Evolutionary conservation across 2,329 filamentous ascomycete genomes (phyloP).

Genomic region (Phyllosticta citrichinensis): DNA sequence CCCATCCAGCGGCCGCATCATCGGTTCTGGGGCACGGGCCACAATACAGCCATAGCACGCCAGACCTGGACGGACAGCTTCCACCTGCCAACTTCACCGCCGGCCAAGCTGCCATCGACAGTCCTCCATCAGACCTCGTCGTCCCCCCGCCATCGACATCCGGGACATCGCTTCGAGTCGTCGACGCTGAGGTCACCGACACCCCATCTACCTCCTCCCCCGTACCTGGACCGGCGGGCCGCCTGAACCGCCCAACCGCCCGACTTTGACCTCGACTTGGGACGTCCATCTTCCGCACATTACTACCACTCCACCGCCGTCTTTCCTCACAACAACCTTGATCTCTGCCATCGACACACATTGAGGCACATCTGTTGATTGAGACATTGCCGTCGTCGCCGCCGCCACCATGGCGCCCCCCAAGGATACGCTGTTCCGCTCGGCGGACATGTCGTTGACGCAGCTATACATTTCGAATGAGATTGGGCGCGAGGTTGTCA

Average conservation of each 20-base stretch:
- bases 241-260: background rate
- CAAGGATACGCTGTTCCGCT: conserved; percentile 96
- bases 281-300: background rate
- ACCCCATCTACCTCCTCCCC: background rate
- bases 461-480: conserved; percentile 99
- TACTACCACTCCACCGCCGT: background rate
- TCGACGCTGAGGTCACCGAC: background rate
- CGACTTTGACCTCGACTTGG: background rate
- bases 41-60: background rate
- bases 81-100: background rate
- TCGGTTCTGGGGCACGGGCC: background rate
- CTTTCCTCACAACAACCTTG: background rate
- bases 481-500: conserved; percentile 95
- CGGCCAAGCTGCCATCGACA: background rate
- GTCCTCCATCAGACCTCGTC: background rate
- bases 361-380: background rate
- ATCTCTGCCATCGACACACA: background rate
- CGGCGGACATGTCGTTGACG: conserved; percentile 99
- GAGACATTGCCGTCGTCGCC: background rate
- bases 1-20: background rate
- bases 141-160: background rate
- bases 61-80: background rate
- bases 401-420: conserved; percentile 45
- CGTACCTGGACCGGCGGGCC: background rate
- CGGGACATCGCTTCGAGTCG: background rate